Evolutionary conservation across 495 filamentous ascomycete species (phyloP), one percentile per base, ranked within the genome.

Genomic region (Parachaetomium inaequale): DNA sequence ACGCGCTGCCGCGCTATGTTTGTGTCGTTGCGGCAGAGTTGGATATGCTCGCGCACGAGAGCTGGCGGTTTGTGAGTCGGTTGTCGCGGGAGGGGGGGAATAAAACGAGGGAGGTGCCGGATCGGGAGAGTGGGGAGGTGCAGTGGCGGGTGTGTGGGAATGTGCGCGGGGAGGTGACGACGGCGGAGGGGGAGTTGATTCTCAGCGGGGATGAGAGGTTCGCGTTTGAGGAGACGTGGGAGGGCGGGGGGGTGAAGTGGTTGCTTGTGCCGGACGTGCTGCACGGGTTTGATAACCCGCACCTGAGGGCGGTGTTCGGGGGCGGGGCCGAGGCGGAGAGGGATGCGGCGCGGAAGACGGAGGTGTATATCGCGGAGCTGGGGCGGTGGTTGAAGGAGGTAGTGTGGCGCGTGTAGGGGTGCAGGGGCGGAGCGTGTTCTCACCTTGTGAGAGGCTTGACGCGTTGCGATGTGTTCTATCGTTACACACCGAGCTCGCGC

Each of bases 1-100:
- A 58, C 6, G 56, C 57, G 3, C 65, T 78, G n/a, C 75, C 75
- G 32, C 66, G 69, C 26, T 72, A 70, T 43, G 64, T 74, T 3
- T 72, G 82, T 74, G 68, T 86, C 76, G 62, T 87, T 71, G 63
- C 76, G 73, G 65, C 74, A 70, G 76, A 87, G 81, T 36, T 83
- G 66, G 65, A 87, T 55, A 67, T 69, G 31, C 68, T 78, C 0
- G 74, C 73, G 10, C 64, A 74, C 23, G 76, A 75, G 61, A 65
- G 66, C 43, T 75, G 71, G 75, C 49, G 68, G 26, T 61, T 73
- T 45, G 76, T 72, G 31, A 71, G 63, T 31, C 62, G 63, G 47
- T 56, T 73, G 38, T 67, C 71, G 5, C 2, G 47, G 26, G 47
- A 51, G 28, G 47, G 47, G 23, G 47, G 47, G 14, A 51, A 29